A percentile compares a stretch with the other conserved stretches of the same genome.
These are phyloP conservation scores for Acacia concinna DNA, from an alignment of 331 rosid genomes.

Conservation along the genomic window DNA sequence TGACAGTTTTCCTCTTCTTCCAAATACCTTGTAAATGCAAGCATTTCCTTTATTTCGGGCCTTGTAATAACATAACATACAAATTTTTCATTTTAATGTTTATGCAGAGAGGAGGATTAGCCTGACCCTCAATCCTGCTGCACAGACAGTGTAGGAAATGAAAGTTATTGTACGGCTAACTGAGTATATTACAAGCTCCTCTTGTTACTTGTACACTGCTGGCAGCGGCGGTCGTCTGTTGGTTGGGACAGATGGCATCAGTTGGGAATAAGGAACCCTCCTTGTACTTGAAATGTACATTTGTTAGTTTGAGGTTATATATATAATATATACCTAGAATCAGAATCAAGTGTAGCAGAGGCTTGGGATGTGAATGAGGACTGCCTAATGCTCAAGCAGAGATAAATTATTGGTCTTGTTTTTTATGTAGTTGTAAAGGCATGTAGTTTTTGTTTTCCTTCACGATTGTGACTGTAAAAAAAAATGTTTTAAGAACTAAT, in stretches of 20 bases:
- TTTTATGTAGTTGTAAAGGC: constrained; percentile 51
- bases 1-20: background rate
- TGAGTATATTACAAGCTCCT: constrained; percentile 62
- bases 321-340: constrained; percentile 62
- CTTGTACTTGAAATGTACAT: constrained; percentile 91
- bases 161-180: constrained; percentile 81
- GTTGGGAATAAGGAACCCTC: constrained; percentile 54
- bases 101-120: constrained; percentile 96
- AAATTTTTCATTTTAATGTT: constrained; percentile 1
- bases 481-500: constrained; percentile 26
- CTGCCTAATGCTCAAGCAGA: constrained; percentile 48
- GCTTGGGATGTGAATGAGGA: constrained; percentile 41
- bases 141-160: constrained; percentile 62
- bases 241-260: constrained; percentile 42
- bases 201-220: too few species aligned
- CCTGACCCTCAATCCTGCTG: constrained; percentile 73
- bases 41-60: background rate
- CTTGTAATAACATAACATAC: constrained; percentile 14
- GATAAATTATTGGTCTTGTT: constrained; percentile 45
- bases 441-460: constrained; percentile 23
- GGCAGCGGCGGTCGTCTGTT: too few species aligned
- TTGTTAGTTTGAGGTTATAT: constrained; percentile 61
- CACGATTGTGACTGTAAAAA: constrained; percentile 44
- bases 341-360: constrained; percentile 46
- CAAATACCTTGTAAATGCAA: background rate